Evolutionary conservation across 441 rosid species (phyloP).

Genomic region (Gossypium laxum): DNA sequence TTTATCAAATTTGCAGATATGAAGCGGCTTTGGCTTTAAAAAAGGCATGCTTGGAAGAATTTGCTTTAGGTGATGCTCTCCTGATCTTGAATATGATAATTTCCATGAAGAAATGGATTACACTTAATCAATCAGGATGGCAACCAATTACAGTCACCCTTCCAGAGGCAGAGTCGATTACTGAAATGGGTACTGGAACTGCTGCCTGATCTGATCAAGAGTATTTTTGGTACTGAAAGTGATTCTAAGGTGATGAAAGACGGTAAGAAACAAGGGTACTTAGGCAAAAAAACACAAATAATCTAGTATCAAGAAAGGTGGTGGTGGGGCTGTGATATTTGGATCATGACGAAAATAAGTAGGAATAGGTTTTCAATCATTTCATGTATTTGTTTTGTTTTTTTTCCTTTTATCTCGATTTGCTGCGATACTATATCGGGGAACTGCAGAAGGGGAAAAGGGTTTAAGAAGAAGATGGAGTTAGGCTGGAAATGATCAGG

Average conservation of each 20-base stretch:
- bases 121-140: slow-evolving; percentile 48
- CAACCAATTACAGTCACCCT: slow-evolving; percentile 42
- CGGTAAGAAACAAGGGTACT: slow-evolving; percentile 5
- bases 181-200: slow-evolving; percentile 20
- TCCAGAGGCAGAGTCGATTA: slow-evolving; percentile 26
- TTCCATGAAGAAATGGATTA: slow-evolving; percentile 47
- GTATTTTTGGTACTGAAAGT: slow-evolving; percentile 14
- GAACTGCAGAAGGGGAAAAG: background rate
- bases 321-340: background rate
- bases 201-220: slow-evolving; percentile 22
- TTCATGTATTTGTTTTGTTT: background rate
- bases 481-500: background rate
- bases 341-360: slow-evolving; percentile 9
- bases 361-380: background rate
- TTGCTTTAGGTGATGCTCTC: slow-evolving; percentile 44
- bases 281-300: background rate
- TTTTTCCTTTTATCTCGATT: background rate
- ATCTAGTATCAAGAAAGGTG: background rate
- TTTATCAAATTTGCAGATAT: slow-evolving; percentile 32
- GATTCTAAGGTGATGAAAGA: slow-evolving; percentile 14
- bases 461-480: slow-evolving; percentile 1
- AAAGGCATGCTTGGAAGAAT: slow-evolving; percentile 38
- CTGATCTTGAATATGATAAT: slow-evolving; percentile 48
- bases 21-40: slow-evolving; percentile 52
- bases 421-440: slow-evolving; percentile 5